Evolutionary conservation across 1,284 basidiomycete genomes (phyloP), one percentile per base, ranked within the genome.

Genomic region (Cryptococcus sp.): DNA sequence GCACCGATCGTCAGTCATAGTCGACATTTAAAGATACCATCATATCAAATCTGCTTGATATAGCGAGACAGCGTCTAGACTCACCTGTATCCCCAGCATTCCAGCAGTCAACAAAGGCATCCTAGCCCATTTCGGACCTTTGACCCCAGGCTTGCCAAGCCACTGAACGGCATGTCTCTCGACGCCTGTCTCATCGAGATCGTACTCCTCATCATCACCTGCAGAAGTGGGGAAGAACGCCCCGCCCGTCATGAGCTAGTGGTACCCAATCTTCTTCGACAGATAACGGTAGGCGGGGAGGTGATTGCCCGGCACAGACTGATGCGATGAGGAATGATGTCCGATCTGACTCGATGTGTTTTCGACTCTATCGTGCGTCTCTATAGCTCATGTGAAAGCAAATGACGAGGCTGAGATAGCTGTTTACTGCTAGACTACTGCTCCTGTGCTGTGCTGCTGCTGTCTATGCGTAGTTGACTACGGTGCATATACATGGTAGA

Each of bases 101-200:
- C 90, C 88, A 20, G 92, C 71, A 0, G 90, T 93, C 51, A 93
- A 78, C 5, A 85, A 80, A 0, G 90, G 90, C 43, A 91, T 77
- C 59, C 84, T 85, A 4, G 83, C 76, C 84, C 84, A 88, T 51
- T 69, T 68, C 1, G 87, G 86, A 1, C 87, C 87, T 25, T 82
- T 74, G 23, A 88, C 83, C 58, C 79, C 81, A 0, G 86, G 80
- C 8, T 81, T 79, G 3, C 86, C 86, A 8, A 80, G 74, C 80
- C 84, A 84, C 54, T 83, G 84, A 5, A 80, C 72, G 19, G 73
- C 65, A 65, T 77, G 75, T 30, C 57, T 25, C 6, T 61, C 57
- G n/a, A 51, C 54, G n/a, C 67, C 64, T 5, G 55, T 20, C 43
- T 60, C 58, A 49, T 66, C 66, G 19, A 71, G 61, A 30, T 72